A percentile compares a stretch with the other conserved stretches of the same genome.
These are phyloP conservation scores for Ophiostoma ulmi DNA, from an alignment of 2,329 filamentous ascomycete genomes.

Conservation along the genomic window DNA sequence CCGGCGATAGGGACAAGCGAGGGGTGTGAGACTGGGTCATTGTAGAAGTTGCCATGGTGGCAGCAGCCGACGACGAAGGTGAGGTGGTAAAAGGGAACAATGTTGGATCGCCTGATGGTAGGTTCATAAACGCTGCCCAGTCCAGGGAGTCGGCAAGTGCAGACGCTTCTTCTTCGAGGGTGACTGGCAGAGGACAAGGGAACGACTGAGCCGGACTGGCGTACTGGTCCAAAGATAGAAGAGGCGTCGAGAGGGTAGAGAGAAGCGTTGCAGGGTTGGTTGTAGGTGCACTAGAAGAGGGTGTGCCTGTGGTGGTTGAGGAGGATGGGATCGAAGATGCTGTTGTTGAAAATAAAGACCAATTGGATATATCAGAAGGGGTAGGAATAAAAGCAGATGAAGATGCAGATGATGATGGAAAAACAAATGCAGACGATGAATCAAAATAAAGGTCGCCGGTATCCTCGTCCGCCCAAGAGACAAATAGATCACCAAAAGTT, in stretches of 20 bases:
- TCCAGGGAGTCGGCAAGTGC: conserved; percentile 16
- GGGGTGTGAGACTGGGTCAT: conserved; percentile 20
- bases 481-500: conserved; percentile 14
- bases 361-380: neutral
- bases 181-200: neutral
- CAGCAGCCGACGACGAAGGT: conserved; percentile 5
- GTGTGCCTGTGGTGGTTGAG: neutral
- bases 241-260: conserved; percentile 17
- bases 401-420: neutral
- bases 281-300: neutral
- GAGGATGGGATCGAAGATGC: neutral
- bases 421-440: conserved; percentile 20
- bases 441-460: conserved; percentile 14
- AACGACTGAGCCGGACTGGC: neutral
- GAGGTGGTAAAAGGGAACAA: neutral
- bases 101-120: conserved; percentile 13
- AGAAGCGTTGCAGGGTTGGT: conserved; percentile 10
- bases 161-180: neutral
- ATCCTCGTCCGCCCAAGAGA: conserved; percentile 20
- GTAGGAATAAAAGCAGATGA: conserved; percentile 3
- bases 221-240: conserved; percentile 10
- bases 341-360: neutral
- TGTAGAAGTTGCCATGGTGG: conserved; percentile 17
- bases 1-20: conserved; percentile 8
- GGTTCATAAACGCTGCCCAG: conserved; percentile 20